These are phyloP conservation scores for Cicer judaicum DNA, from an alignment of 306 rosid genomes.

Conservation along the genomic window DNA sequence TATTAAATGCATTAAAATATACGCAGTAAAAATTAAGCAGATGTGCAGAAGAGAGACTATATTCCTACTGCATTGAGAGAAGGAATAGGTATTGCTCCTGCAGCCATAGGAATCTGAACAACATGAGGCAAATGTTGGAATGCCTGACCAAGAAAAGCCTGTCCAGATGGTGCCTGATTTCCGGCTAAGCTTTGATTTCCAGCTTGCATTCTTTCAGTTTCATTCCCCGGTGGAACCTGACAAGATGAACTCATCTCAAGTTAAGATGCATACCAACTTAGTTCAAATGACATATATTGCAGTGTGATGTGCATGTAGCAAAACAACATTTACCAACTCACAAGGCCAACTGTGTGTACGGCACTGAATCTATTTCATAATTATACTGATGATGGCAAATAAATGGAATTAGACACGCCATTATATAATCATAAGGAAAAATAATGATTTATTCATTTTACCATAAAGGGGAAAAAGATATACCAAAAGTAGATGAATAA, in stretches of 20 bases:
- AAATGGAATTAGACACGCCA: constrained; percentile 22
- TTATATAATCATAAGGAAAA: constrained; percentile 16
- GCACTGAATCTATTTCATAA: constrained; percentile 31
- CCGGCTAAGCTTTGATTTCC: constrained; percentile 60
- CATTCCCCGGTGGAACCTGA: constrained; percentile 69
- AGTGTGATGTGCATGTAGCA: constrained; percentile 17
- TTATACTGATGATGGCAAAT: constrained; percentile 24
- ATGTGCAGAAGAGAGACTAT: constrained; percentile 27
- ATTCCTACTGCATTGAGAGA: constrained; percentile 66
- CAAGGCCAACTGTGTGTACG: constrained; percentile 29
- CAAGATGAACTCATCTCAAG: constrained; percentile 51
- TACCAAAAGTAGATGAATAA: constrained; percentile 21
- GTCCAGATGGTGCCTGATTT: constrained; percentile 72
- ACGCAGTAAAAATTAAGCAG: constrained; percentile 23
- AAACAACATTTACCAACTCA: constrained; percentile 1
- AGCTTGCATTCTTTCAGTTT: constrained; percentile 49
- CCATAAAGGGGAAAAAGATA: constrained; percentile 4
- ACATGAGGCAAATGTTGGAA: constrained; percentile 72
- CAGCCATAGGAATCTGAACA: constrained; percentile 70
- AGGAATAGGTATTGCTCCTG: constrained; percentile 74
- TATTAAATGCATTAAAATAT: constrained; percentile 26
- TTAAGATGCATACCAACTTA: constrained; percentile 30
- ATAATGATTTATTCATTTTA: not conserved
- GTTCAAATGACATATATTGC: constrained; percentile 33
- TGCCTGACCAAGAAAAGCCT: constrained; percentile 64